A percentile compares a stretch with the other conserved stretches of the same genome.
phyloP scores from a whole-genome alignment of 2,329 filamentous ascomycete genomes.

The Colletotrichum limetticola region DNA sequence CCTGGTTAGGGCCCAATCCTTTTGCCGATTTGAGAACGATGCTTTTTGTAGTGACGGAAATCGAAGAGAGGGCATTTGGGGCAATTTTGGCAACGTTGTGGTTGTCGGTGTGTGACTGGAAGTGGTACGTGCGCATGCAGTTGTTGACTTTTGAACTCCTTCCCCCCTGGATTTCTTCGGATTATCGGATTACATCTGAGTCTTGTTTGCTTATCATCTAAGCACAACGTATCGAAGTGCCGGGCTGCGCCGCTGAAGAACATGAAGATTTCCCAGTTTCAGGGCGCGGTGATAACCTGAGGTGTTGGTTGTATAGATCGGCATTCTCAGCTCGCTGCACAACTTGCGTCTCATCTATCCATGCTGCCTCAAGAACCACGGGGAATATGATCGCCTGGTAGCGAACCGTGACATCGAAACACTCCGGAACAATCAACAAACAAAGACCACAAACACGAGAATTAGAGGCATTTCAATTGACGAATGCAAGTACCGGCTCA shows the following conservation, averaged over 20 bases:
- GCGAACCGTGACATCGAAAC: constrained; percentile 4
- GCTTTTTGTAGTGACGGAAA: neutral
- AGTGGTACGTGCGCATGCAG: neutral
- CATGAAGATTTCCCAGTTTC: no score
- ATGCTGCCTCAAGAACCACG: neutral
- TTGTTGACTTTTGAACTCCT: neutral
- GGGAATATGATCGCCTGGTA: neutral
- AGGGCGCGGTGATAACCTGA: neutral
- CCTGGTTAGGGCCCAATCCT: constrained; percentile 29
- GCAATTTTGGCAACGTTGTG: neutral
- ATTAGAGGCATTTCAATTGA: neutral
- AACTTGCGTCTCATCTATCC: neutral
- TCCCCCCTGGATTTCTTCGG: neutral
- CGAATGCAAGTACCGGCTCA: neutral
- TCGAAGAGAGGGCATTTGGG: neutral
- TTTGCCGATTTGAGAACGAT: neutral
- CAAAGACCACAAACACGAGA: neutral
- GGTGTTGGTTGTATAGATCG: neutral
- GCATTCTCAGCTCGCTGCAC: neutral
- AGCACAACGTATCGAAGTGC: neutral
- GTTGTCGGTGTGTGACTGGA: neutral
- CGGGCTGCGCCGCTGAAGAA: neutral
- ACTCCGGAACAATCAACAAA: neutral
- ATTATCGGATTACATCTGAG: no score
- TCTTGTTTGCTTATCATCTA: neutral